These are phyloP conservation scores for Lactarius evosmus DNA, from an alignment of 768 basidiomycete species.

Conservation along the genomic window DNA sequence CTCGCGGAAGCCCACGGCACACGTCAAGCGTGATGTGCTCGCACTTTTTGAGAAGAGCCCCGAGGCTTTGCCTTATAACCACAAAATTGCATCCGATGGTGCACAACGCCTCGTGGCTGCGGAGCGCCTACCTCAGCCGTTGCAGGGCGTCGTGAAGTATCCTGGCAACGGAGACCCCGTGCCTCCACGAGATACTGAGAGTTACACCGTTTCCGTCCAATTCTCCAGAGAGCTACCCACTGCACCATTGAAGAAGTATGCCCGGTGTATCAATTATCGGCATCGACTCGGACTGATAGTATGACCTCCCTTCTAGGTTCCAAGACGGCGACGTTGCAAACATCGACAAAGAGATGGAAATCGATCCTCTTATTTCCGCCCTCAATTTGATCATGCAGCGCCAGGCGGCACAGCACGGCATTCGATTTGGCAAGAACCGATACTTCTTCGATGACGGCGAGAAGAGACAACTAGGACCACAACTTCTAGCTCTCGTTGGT, in stretches of 20 bases:
- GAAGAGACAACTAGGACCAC: constrained; percentile 35
- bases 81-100: constrained; percentile 50
- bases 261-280: background rate
- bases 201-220: constrained; percentile 41
- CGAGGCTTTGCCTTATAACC: constrained; percentile 36
- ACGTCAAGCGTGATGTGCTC: constrained; percentile 51
- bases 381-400: constrained; percentile 62
- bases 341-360: constrained; percentile 46
- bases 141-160: constrained; percentile 36
- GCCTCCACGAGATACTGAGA: constrained; percentile 39
- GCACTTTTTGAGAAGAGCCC: constrained; percentile 48
- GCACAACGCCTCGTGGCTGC: constrained; percentile 43
- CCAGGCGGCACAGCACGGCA: constrained; percentile 50
- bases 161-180: constrained; percentile 41
- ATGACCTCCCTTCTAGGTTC: constrained; percentile 42
- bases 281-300: background rate
- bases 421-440: constrained; percentile 61
- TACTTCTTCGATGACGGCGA: constrained; percentile 52
- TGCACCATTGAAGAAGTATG: constrained; percentile 37
- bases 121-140: constrained; percentile 38
- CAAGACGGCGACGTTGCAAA: constrained; percentile 54
- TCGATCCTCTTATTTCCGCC: constrained; percentile 57
- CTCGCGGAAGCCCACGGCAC: constrained; percentile 35
- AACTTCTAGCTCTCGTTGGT: constrained; percentile 46
- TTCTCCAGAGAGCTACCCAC: constrained; percentile 35